Evolutionary conservation across 345 rosid genomes (phyloP).

Genomic region (Aquilaria yunnanensis): DNA sequence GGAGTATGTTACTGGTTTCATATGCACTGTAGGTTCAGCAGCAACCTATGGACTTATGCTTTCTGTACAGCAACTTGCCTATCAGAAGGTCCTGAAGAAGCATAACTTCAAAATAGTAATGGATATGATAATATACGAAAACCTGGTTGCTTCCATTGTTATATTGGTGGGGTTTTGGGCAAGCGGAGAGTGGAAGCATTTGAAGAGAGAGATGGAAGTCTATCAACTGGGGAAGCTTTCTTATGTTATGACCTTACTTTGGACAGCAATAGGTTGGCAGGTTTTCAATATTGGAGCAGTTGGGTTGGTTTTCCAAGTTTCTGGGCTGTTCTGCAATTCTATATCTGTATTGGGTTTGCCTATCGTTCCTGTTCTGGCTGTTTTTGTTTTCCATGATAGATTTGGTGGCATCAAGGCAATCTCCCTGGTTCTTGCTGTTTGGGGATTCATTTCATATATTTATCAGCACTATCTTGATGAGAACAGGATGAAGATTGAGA

Average conservation of each 20-base stretch:
- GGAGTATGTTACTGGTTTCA: constrained; percentile 21
- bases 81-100: constrained; percentile 15
- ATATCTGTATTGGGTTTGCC: constrained; percentile 33
- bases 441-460: constrained; percentile 39
- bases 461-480: constrained; percentile 39
- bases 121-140: constrained; percentile 28
- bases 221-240: constrained; percentile 27
- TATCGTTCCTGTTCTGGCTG: constrained; percentile 34
- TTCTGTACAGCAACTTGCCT: constrained; percentile 13
- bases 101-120: constrained; percentile 20
- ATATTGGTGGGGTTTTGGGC: constrained; percentile 28
- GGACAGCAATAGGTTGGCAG: constrained; percentile 36
- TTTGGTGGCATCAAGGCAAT: constrained; percentile 32
- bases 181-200: constrained; percentile 36
- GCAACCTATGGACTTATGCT: constrained; percentile 24
- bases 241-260: constrained; percentile 28
- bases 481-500: constrained; percentile 1
- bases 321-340: constrained; percentile 33
- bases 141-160: constrained; percentile 14
- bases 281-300: constrained; percentile 25
- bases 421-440: constrained; percentile 32
- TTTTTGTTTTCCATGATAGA: constrained; percentile 31
- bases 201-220: constrained; percentile 25
- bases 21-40: constrained; percentile 26
- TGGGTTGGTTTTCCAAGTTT: constrained; percentile 36